Evolutionary conservation across 345 rosid species (phyloP), one percentile per base, ranked within the genome.

Genomic region (Alliaria petiolata): DNA sequence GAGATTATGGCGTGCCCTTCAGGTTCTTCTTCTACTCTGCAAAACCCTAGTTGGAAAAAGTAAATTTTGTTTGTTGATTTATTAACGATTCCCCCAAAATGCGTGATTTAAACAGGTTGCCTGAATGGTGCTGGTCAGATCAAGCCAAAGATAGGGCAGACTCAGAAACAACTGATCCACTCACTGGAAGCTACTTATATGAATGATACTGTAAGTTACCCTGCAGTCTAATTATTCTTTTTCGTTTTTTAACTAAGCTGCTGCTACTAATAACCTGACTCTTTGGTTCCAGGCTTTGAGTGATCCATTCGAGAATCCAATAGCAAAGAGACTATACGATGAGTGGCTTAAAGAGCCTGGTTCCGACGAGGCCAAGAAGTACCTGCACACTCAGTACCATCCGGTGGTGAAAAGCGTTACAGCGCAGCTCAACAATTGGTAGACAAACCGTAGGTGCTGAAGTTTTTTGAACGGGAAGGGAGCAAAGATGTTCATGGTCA

Each of bases 1-100:
- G 98, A 95, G 88, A 87, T 95, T 72, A 95, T 92, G 99, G 99
- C 98, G 14, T 95, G 98, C 57, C 99, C 99, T 74, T 77, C 99
- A 82, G 99, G 98, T 91, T 71, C 9, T 16, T 31, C 15, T 46
- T 61, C 57, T 75, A 40, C 70, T 47, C 38, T 1, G 22, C 7
- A 30, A 46, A 44, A 35, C 26, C 43, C 7, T 19, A 10, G 11
- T 68, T 26, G 49, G 1, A 35, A 28, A 35, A 7, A 4, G 8
- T 8, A 22, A n/a, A n/a, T 38, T 53, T 20, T 57, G 1, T 38
- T 15, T 47, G 60, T 40, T 11, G 22, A n/a, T 31, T 40, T 53
- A 69, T 5, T 57, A 49, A 55, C 2, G 17, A n/a, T 8, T 26
- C 39, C 12, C 35, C n/a, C 11, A 53, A 22, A 51, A 76, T 63